phyloP scores from a whole-genome alignment of 345 rosid species.

The Corchorus capsularis region DNA sequence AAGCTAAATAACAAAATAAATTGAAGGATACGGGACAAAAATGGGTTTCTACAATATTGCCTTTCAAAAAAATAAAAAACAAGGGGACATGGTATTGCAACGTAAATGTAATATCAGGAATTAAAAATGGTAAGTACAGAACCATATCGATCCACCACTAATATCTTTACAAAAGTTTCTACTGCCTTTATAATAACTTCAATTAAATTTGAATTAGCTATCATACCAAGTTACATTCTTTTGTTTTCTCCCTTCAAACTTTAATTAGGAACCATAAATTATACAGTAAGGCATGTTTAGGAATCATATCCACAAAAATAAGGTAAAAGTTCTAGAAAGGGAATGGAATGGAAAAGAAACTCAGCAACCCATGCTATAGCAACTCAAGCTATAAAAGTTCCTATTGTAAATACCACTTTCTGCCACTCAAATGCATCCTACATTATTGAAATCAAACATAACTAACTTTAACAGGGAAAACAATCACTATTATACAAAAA shows the following conservation, averaged over 20 bases:
- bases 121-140: background rate
- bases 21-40: too few species aligned
- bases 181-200: background rate
- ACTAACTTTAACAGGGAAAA: constrained; percentile 4
- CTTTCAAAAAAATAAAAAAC: background rate
- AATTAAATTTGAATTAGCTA: background rate
- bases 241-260: background rate
- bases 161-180: too few species aligned
- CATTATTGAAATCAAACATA: constrained; percentile 13
- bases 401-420: constrained; percentile 80
- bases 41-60: too few species aligned
- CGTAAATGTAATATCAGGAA: background rate
- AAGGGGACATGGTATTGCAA: background rate
- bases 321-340: background rate
- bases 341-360: constrained; percentile 19
- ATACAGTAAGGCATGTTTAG: background rate
- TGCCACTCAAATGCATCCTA: constrained; percentile 91
- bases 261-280: background rate
- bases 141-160: background rate
- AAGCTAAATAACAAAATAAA: too few species aligned
- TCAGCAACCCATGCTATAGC: constrained; percentile 91
- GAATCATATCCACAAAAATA: background rate
- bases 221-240: background rate
- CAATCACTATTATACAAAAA: constrained; percentile 17
- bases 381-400: constrained; percentile 89